These are phyloP conservation scores for Butyriboletus loyo DNA, from an alignment of 768 basidiomycete species.

Conservation along the genomic window DNA sequence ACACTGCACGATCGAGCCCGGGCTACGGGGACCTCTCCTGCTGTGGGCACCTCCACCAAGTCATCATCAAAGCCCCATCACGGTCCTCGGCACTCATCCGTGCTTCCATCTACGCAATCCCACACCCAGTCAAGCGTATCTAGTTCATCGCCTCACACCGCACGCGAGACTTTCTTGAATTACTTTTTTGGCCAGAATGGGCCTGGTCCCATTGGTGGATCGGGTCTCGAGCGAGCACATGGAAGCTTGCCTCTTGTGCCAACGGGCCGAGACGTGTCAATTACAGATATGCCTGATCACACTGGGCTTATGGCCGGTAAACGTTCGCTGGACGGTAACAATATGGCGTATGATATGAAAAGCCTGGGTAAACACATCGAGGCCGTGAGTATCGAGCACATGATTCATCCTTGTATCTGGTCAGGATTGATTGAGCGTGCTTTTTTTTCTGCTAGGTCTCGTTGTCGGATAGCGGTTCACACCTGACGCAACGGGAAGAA, in stretches of 20 bases:
- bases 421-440: slow-evolving; percentile 7
- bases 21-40: slow-evolving; percentile 37
- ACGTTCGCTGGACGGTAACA: slow-evolving; percentile 66
- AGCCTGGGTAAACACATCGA: slow-evolving; percentile 97
- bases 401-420: not conserved
- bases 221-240: slow-evolving; percentile 44
- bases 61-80: slow-evolving; percentile 27
- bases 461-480: slow-evolving; percentile 54
- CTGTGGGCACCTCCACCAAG: slow-evolving; percentile 24
- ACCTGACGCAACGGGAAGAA: slow-evolving; percentile 81
- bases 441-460: slow-evolving; percentile 41
- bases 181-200: slow-evolving; percentile 97
- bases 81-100: slow-evolving; percentile 35
- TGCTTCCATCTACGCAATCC: slow-evolving; percentile 30
- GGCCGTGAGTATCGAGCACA: slow-evolving; percentile 60
- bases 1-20: slow-evolving; percentile 74
- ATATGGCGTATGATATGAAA: slow-evolving; percentile 97
- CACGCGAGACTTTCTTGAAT: slow-evolving; percentile 91
- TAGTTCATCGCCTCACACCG: slow-evolving; percentile 47
- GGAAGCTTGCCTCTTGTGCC: slow-evolving; percentile 35
- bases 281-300: slow-evolving; percentile 46
- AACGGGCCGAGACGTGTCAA: slow-evolving; percentile 65
- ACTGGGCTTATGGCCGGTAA: slow-evolving; percentile 67
- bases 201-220: slow-evolving; percentile 64
- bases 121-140: slow-evolving; percentile 32